A percentile compares a stretch with the other conserved stretches of the same genome.
Conservation (phyloP, 2,329 filamentous ascomycete species). For the Clonostachys sp. region DNA sequence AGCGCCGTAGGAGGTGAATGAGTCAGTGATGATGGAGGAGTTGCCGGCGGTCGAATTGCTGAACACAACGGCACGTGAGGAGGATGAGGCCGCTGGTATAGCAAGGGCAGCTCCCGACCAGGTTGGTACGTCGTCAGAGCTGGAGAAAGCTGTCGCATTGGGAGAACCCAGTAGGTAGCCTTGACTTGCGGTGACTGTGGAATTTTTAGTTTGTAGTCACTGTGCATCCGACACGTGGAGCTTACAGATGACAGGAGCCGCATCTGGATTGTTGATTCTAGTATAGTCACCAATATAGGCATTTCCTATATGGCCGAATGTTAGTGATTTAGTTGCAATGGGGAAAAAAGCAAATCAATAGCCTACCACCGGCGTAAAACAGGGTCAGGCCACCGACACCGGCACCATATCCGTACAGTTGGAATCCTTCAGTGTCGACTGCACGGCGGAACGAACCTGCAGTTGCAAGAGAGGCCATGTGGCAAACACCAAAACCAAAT, state of each 20-base stretch:
- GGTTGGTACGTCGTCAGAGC: neutral
- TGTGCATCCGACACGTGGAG: too few species aligned
- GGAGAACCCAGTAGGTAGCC: neutral
- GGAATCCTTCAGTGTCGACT: neutral
- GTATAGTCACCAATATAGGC: neutral
- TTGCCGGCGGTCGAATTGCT: neutral
- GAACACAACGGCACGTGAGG: neutral
- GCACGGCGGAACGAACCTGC: neutral
- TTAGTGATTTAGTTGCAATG: too few species aligned
- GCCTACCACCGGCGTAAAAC: neutral
- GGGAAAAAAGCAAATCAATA: neutral
- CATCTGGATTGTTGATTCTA: neutral
- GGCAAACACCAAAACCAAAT: neutral
- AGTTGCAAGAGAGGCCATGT: neutral
- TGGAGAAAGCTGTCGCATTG: neutral
- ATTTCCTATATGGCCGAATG: neutral
- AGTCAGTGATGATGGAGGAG: neutral
- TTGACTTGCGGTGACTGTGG: neutral
- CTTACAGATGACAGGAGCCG: too few species aligned
- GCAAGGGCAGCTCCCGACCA: neutral
- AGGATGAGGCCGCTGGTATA: neutral
- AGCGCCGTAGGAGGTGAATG: neutral
- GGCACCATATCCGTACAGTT: neutral
- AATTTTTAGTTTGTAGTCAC: too few species aligned
- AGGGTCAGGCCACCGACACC: neutral